phyloP scores from a whole-genome alignment of 179 eudicot genomes.

The Corrigiola litoralis region DNA sequence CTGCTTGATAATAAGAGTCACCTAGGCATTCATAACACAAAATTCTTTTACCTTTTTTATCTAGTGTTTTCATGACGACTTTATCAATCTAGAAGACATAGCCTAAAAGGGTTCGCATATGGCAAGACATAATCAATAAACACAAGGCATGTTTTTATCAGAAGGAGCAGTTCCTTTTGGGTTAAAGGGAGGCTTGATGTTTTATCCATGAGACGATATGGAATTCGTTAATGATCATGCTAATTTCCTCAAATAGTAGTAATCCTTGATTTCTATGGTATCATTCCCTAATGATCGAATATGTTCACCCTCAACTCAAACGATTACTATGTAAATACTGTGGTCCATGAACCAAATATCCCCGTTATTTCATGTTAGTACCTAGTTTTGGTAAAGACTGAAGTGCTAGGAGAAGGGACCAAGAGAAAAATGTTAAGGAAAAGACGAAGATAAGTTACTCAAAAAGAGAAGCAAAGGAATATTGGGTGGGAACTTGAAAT shows the following conservation, averaged over 20 bases:
- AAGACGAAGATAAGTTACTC: background rate
- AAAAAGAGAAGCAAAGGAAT: slow-evolving; percentile 23
- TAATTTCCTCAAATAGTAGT: slow-evolving; percentile 13
- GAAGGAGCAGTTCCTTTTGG: slow-evolving; percentile 2
- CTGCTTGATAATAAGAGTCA: no score
- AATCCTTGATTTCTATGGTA: background rate
- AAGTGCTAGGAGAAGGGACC: no score
- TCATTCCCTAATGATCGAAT: slow-evolving; percentile 9
- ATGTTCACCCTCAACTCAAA: background rate
- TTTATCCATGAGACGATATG: background rate
- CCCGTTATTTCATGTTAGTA: background rate
- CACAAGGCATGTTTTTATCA: background rate
- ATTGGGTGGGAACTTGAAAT: slow-evolving; percentile 31
- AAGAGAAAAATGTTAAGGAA: background rate
- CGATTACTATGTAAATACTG: slow-evolving; percentile 5
- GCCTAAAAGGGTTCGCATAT: no score
- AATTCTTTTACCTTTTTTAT: no score
- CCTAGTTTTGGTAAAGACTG: background rate
- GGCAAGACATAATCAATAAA: background rate
- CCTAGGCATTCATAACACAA: no score
- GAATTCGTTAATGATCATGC: background rate
- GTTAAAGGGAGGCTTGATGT: background rate
- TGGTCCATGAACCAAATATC: no score
- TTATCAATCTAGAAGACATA: background rate
- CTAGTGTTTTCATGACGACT: no score